Base-by-base conservation (phyloP, 768 basidiomycete species). In the Tylopilus cervinicoccineus region DNA sequence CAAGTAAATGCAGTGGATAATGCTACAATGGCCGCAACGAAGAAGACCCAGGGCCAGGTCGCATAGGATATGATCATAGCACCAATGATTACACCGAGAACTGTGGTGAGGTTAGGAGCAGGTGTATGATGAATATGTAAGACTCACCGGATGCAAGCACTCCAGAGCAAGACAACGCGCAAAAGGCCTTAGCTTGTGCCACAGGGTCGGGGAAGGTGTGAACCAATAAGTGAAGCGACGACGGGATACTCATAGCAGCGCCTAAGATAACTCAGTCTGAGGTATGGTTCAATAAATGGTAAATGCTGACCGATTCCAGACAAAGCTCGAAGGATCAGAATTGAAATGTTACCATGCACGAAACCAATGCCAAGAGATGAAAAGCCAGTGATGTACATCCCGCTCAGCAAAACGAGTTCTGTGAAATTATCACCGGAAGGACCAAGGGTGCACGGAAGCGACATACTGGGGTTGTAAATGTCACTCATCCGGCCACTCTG, bases 401-500 rank as follows among this genome's bases (percentile, higher is more conserved):
- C 45, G 17, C 16, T 17, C 20, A 46, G 11, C 13, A 46, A 38
- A n/a, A 45, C 6, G 10, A 47, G 23, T 24, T 39, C 37, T 47
- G 37, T 5, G 4, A 23, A 8, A 4, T 14, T 8, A n/a, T 23
- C 43, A 26, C 6, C 16, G 14, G 10, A 31, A 12, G 7, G 11
- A 34, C 19, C 14, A 8, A 17, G 16, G 3, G 9, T 4, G 2
- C 23, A 24, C 20, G 23, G 28, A 6, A 16, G 3, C 5, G 12
- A 31, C 22, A 8, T 38, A 47, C 45, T 39, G 22, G 38, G 37
- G 16, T 47, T 39, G 5, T 38, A 47, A 14, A 47, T 19, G 12
- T 47, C 45, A n/a, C 37, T 39, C 20, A 38, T 32, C 22, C 45
- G 45, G 13, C 45, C 45, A 19, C 37, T 31, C 45, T 47, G 3